Evolutionary conservation across 306 rosid genomes (phyloP).

Genomic region (Geum urbanum): DNA sequence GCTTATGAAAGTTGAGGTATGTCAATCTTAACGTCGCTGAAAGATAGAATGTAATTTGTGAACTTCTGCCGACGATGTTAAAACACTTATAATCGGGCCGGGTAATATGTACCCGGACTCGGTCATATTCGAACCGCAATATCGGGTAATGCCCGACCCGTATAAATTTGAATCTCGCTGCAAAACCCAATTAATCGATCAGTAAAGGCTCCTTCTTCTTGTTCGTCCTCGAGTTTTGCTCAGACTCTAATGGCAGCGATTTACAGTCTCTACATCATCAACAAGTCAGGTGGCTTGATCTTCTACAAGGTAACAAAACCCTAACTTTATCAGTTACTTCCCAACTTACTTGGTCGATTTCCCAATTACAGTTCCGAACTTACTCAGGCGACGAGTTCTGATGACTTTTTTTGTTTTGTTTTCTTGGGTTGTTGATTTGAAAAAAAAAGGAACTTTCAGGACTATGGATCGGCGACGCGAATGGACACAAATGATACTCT

Average conservation of each 20-base stretch:
- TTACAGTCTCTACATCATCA: conserved; percentile 86
- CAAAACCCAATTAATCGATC: too few species aligned
- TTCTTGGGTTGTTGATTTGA: neutral
- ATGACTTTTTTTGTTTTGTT: neutral
- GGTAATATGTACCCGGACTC: too few species aligned
- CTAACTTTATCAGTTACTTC: too few species aligned
- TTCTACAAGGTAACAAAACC: conserved; percentile 60
- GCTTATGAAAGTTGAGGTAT: too few species aligned
- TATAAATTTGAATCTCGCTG: too few species aligned
- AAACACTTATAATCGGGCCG: too few species aligned
- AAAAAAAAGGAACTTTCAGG: conserved; percentile 34
- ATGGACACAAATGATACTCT: conserved; percentile 95
- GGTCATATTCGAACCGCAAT: too few species aligned
- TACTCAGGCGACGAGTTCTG: neutral
- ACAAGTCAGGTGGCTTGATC: conserved; percentile 91
- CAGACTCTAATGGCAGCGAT: conserved; percentile 63
- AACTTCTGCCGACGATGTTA: too few species aligned
- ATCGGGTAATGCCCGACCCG: too few species aligned
- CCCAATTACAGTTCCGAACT: neutral
- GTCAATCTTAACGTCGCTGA: too few species aligned
- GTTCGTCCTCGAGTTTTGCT: too few species aligned
- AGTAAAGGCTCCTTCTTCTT: neutral
- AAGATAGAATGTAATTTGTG: too few species aligned
- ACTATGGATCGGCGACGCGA: conserved; percentile 77
- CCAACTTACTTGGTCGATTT: neutral